Conservation (phyloP, 352 stramenopile species). For the Detonula confervacea region DNA sequence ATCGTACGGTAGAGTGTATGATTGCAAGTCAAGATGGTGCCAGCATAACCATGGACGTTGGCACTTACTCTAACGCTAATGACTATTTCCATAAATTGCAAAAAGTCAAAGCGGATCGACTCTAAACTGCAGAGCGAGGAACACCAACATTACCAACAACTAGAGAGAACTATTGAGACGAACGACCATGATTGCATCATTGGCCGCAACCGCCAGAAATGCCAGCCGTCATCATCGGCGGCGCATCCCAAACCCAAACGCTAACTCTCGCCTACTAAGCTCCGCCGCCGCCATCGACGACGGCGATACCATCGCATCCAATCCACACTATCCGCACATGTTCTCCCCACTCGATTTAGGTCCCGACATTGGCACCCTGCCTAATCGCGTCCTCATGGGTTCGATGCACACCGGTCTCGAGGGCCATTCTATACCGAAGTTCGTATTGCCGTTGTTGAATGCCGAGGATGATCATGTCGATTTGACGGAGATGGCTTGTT, state of each 20-base stretch:
- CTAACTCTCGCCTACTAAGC: background rate
- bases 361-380: conserved; percentile 63
- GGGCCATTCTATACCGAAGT: conserved; percentile 72
- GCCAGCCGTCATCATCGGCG: background rate
- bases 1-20: no score
- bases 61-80: no score
- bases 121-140: no score
- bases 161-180: no score
- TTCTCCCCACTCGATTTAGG: conserved; percentile 75
- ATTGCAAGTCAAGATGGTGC: no score
- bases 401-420: conserved; percentile 86
- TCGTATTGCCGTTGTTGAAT: conserved; percentile 56
- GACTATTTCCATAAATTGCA: no score
- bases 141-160: conserved; percentile 1
- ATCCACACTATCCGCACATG: conserved; percentile 66
- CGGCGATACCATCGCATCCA: conserved; percentile 2
- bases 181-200: conserved; percentile 1
- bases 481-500: conserved; percentile 90
- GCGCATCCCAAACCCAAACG: background rate
- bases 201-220: background rate
- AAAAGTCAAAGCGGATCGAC: no score
- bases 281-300: background rate
- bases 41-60: no score
- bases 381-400: conserved; percentile 85
- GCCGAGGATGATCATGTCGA: conserved; percentile 57